phyloP scores from a whole-genome alignment of 179 eudicot species.

The Kewa caespitosa region DNA sequence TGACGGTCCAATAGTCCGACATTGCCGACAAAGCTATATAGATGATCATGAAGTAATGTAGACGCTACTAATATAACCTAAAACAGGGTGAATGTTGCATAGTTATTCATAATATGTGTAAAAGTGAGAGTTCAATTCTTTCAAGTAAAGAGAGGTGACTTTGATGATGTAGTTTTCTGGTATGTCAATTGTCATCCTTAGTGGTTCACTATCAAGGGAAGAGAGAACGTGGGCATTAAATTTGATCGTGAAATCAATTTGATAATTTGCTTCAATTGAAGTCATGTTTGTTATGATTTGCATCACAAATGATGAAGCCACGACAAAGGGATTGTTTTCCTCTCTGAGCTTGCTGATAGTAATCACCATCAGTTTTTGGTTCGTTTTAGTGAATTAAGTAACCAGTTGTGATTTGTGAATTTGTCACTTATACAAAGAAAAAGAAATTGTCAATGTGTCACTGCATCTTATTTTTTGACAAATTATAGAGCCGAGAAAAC shows the following conservation, averaged over 20 bases:
- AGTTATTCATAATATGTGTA: too few relatives aligned
- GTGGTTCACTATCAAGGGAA: constrained; percentile 4
- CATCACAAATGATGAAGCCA: too few relatives aligned
- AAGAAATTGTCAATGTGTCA: not conserved
- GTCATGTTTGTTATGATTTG: not conserved
- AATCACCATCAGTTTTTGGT: not conserved
- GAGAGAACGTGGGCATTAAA: not conserved
- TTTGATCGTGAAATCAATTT: not conserved
- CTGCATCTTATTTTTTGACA: too few relatives aligned
- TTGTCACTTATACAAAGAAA: not conserved
- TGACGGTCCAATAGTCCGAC: too few relatives aligned
- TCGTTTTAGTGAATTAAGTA: too few relatives aligned
- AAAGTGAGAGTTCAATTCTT: constrained; percentile 13
- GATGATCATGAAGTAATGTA: too few relatives aligned
- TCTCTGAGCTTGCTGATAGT: not conserved
- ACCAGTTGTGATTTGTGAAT: not conserved
- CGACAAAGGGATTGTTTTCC: too few relatives aligned
- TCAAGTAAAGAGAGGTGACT: constrained; percentile 15
- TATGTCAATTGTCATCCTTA: not conserved
- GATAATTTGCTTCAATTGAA: not conserved
- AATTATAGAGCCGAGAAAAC: too few relatives aligned
- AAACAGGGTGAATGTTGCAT: too few relatives aligned
- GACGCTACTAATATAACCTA: too few relatives aligned
- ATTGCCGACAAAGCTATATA: too few relatives aligned
- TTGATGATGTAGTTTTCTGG: not conserved